A percentile compares a stretch with the other conserved stretches of the same genome.
These are phyloP conservation scores for Acmispon strigosus DNA, from an alignment of 306 rosid genomes.

Conservation along the genomic window DNA sequence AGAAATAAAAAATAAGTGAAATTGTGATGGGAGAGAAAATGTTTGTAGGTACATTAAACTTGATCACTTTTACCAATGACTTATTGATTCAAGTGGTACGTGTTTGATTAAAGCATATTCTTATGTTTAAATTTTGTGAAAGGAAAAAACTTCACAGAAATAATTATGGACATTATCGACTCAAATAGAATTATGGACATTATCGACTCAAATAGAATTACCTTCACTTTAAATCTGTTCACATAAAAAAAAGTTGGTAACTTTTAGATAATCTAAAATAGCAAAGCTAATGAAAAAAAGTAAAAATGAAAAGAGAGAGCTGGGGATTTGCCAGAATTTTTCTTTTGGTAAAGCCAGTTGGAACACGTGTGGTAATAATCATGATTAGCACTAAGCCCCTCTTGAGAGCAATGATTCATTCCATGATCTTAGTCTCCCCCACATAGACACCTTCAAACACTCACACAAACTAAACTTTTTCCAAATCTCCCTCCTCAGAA, in stretches of 20 bases:
- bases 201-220: no score
- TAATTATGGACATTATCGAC: no score
- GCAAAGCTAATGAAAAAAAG: slow-evolving; percentile 8
- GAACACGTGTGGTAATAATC: slow-evolving; percentile 83
- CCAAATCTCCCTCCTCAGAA: background rate
- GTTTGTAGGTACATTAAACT: no score
- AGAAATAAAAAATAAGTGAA: no score
- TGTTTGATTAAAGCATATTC: no score
- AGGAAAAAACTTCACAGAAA: no score
- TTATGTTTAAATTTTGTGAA: no score
- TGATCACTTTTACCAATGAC: no score
- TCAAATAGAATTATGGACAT: no score
- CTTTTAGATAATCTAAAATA: slow-evolving; percentile 4
- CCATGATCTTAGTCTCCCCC: slow-evolving; percentile 46
- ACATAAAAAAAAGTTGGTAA: background rate
- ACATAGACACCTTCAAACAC: slow-evolving; percentile 26
- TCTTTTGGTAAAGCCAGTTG: slow-evolving; percentile 59
- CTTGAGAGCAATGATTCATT: slow-evolving; percentile 55
- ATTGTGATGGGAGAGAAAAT: no score
- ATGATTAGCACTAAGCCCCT: slow-evolving; percentile 74
- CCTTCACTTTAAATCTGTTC: no score
- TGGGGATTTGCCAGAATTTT: slow-evolving; percentile 8
- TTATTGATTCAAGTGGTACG: no score
- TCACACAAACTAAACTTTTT: slow-evolving; percentile 18
- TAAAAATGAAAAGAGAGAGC: background rate